Evolutionary conservation across 2,329 filamentous ascomycete species (phyloP), one percentile per base, ranked within the genome.

Genomic region (Zasmidium citrigriseum): DNA sequence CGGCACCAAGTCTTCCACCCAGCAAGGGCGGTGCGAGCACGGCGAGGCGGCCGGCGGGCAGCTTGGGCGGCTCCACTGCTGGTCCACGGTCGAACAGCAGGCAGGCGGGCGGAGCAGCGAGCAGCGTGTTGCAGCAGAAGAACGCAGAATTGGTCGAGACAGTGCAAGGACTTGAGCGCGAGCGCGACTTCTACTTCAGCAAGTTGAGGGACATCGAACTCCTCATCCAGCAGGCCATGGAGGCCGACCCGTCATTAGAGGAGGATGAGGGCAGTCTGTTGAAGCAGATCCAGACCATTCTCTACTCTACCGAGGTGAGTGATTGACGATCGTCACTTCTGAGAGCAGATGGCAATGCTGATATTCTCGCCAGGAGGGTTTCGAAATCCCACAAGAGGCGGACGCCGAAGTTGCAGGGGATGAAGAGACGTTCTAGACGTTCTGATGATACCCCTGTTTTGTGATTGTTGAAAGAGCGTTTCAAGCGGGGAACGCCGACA

Each of bases 171-270:
- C 82, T 99, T 45, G 95, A 99, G 82, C 89, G 95, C 69, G 95
- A 99, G 81, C 86, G 95, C 51, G 95, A 99, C 76, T 99, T 99
- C 75, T 99, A 99, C 82, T 99, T 99, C 78, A 96, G 91, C 83
- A 99, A 99, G 82, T 83, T 99, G 64, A 86, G 95, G 59, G 95
- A 99, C 73, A 99, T 99, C 68, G 95, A 99, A 79, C 81, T 99
- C 65, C 80, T 99, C 69, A 85, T 99, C 55, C 95, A 99, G 80
- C 89, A 91, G 70, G 92, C 93, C 11, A 89, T 96, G 71, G 95
- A 99, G 68, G 89, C 91, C 63, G 90, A 97, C 66, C 93, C 93
- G 0, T 89, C 96, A 78, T 79, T 98, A 52, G 95, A 97, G 79
- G 93, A 96, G 84, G 90, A 96, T 61, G 93, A 97, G 70, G 89